A percentile compares a stretch with the other conserved stretches of the same genome.
phyloP scores from a whole-genome alignment of 1,139 yeast genomes.

The Yamadazyma pseudoaaseri region DNA sequence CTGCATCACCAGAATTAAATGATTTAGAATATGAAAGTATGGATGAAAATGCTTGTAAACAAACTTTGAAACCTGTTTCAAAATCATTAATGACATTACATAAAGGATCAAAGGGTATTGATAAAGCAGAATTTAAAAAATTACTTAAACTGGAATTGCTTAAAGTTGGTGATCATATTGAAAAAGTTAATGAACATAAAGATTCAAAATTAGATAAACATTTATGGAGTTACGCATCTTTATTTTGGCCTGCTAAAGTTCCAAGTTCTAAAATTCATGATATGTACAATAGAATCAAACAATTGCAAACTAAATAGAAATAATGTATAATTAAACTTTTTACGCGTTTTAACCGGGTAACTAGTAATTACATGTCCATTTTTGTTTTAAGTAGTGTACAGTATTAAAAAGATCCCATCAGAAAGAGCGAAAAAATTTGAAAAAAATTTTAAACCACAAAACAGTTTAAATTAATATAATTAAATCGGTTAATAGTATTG shows the following conservation, averaged over 20 bases:
- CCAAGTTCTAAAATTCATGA: conserved; percentile 75
- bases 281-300: conserved; percentile 73
- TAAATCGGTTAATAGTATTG: conserved; percentile 3
- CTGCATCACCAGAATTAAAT: conserved; percentile 9
- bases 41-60: conserved; percentile 75
- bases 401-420: conserved; percentile 2
- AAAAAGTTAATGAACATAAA: conserved; percentile 4
- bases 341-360: conserved; percentile 4
- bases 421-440: conserved; percentile 4
- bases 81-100: conserved; percentile 72
- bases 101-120: conserved; percentile 78
- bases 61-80: conserved; percentile 67
- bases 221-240: conserved; percentile 87
- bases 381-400: too few relatives aligned
- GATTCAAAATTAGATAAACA: conserved; percentile 55
- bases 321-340: conserved; percentile 1
- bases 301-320: conserved; percentile 7
- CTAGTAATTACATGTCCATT: not conserved
- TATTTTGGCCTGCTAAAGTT: conserved; percentile 94
- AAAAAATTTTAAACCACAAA: conserved; percentile 4
- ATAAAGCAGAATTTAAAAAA: conserved; percentile 80
- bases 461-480: conserved; percentile 2
- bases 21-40: conserved; percentile 72
- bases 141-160: conserved; percentile 72
- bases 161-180: conserved; percentile 76